phyloP scores from a whole-genome alignment of 768 basidiomycete species.

The Boletus coccyginus region DNA sequence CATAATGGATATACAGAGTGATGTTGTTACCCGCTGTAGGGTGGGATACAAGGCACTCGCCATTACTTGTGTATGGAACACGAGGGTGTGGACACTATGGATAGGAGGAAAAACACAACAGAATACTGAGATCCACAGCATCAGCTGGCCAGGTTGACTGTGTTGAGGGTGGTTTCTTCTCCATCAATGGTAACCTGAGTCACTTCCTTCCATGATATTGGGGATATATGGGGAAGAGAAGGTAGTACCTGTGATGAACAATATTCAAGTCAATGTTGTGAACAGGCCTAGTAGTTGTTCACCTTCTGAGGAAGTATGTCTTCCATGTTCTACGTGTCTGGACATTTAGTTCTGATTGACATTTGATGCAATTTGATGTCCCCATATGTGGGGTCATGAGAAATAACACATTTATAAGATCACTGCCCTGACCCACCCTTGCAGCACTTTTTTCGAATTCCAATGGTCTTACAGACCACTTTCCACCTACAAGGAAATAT shows the following conservation, averaged over 20 bases:
- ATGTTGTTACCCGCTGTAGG: conserved; percentile 8
- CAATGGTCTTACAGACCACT: neutral
- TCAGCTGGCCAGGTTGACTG: conserved; percentile 1
- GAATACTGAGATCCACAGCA: conserved; percentile 1
- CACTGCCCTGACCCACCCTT: too few species aligned
- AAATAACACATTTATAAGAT: too few species aligned
- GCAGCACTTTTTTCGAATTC: neutral
- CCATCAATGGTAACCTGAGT: neutral
- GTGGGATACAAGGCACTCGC: neutral
- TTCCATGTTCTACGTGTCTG: neutral
- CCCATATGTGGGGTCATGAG: too few species aligned
- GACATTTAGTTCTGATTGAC: too few species aligned
- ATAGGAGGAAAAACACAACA: conserved; percentile 5
- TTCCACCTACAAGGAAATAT: neutral
- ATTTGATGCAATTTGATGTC: too few species aligned
- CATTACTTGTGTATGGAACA: neutral
- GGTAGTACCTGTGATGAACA: neutral
- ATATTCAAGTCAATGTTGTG: neutral
- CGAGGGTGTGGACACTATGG: neutral
- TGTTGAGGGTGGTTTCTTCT: neutral
- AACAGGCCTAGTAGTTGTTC: neutral
- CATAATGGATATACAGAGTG: conserved; percentile 11
- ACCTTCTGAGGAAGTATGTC: neutral
- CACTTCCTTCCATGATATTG: neutral
- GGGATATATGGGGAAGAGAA: neutral